phyloP scores from a whole-genome alignment of 139 green algal species.

The Bryopsis sp. region DNA sequence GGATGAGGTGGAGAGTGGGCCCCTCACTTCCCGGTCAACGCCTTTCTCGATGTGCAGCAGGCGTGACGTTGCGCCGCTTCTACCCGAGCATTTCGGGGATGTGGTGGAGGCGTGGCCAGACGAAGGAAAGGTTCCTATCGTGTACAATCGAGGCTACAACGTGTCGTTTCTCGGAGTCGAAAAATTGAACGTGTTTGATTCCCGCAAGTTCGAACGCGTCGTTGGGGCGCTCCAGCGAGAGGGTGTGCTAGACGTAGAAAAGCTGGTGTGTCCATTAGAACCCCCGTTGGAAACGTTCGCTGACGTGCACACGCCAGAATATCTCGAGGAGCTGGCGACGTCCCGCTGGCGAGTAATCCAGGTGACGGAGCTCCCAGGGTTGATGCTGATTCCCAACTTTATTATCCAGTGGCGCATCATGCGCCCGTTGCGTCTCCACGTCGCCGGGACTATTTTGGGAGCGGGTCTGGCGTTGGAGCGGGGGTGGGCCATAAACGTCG shows the following conservation, averaged over 20 bases:
- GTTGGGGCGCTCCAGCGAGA: conserved; percentile 20
- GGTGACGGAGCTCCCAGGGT: conserved; percentile 52
- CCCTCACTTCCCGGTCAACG: too few species aligned
- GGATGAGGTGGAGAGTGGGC: too few species aligned
- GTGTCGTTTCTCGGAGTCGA: conserved; percentile 66
- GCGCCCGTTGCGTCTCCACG: conserved; percentile 33
- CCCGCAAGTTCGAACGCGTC: conserved; percentile 55
- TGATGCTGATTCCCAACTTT: conserved; percentile 47
- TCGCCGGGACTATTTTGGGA: conserved; percentile 54
- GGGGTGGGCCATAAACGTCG: conserved; percentile 71
- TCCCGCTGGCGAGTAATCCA: conserved; percentile 16
- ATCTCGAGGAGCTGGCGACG: conserved; percentile 43
- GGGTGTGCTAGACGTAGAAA: conserved; percentile 13
- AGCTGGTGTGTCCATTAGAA: conserved; percentile 7
- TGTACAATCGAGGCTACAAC: conserved; percentile 54
- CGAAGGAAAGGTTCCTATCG: conserved; percentile 31
- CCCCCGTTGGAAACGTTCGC: conserved; percentile 24
- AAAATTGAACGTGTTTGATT: conserved; percentile 71
- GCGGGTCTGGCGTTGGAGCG: conserved; percentile 49
- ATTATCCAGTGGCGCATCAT: conserved; percentile 43
- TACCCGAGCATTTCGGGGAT: too few species aligned
- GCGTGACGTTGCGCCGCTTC: too few species aligned
- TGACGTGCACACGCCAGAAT: conserved; percentile 42
- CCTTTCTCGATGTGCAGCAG: too few species aligned
- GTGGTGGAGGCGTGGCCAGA: conserved; percentile 10